These are phyloP conservation scores for Paramecium octaurelia DNA, from an alignment of 73 alveolate genomes.

Conservation along the genomic window DNA sequence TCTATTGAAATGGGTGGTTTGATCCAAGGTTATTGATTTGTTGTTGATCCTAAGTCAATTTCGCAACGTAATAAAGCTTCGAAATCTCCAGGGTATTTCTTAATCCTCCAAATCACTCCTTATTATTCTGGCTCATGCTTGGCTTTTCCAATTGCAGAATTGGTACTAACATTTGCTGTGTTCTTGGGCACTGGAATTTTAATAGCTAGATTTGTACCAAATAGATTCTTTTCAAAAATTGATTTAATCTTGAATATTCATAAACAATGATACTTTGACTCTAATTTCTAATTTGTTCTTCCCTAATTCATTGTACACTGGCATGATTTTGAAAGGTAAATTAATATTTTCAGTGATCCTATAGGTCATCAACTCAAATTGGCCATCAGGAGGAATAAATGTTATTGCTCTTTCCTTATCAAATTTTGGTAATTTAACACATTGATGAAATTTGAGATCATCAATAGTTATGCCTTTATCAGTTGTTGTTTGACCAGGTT, in stretches of 20 bases:
- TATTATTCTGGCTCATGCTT: constrained; percentile 92
- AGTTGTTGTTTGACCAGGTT: constrained; percentile 66
- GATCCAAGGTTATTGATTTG: constrained; percentile 83
- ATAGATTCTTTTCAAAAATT: constrained; percentile 84
- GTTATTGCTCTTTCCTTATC: constrained; percentile 96
- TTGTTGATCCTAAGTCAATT: constrained; percentile 70
- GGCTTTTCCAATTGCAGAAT: constrained; percentile 94
- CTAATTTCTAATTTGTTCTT: constrained; percentile 80
- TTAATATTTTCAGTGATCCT: constrained; percentile 94
- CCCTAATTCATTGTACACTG: constrained; percentile 85
- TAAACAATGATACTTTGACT: constrained; percentile 34
- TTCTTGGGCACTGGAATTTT: constrained; percentile 95
- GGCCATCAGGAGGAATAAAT: constrained; percentile 97
- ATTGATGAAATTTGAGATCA: constrained; percentile 90
- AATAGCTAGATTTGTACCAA: constrained; percentile 86
- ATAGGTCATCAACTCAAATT: constrained; percentile 87
- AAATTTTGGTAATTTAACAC: constrained; percentile 92
- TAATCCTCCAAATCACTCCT: constrained; percentile 90
- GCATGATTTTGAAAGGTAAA: constrained; percentile 90
- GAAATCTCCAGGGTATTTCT: constrained; percentile 82
- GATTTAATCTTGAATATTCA: constrained; percentile 77
- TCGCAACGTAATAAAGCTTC: constrained; percentile 81
- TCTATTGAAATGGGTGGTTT: constrained; percentile 94
- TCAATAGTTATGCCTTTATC: constrained; percentile 86
- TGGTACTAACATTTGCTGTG: constrained; percentile 81